A percentile compares a stretch with the other conserved stretches of the same genome.
Evolutionary conservation across 2,329 filamentous ascomycete species (phyloP).

Genomic region (Nigrograna mackinnonii): DNA sequence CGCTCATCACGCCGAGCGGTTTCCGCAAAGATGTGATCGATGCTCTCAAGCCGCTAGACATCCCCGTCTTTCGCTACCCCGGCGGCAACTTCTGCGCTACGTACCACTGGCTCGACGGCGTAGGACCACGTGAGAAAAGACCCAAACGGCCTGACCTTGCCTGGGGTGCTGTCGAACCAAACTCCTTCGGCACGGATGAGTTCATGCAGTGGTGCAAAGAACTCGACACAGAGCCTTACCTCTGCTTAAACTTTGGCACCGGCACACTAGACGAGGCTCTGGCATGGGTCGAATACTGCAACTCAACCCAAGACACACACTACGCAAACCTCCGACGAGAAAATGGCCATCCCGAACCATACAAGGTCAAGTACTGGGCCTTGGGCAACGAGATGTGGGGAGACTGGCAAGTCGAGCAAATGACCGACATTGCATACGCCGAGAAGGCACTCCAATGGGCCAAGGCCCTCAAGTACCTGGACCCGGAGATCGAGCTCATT

Average conservation of each 20-base stretch:
- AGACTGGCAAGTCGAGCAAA: constrained; percentile 65
- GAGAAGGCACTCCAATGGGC: constrained; percentile 69
- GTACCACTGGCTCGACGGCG: constrained; percentile 79
- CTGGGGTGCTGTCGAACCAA: constrained; percentile 73
- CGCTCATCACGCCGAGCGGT: constrained; percentile 70
- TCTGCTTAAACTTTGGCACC: constrained; percentile 77
- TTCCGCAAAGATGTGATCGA: constrained; percentile 76
- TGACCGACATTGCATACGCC: constrained; percentile 67
- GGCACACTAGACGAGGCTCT: constrained; percentile 61
- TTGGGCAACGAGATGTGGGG: constrained; percentile 73
- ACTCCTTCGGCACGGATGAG: constrained; percentile 80
- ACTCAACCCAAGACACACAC: constrained; percentile 70
- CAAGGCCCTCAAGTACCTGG: constrained; percentile 67
- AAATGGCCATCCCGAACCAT: constrained; percentile 73
- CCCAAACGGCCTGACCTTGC: constrained; percentile 69
- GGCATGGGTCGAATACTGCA: constrained; percentile 82
- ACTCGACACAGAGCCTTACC: constrained; percentile 72
- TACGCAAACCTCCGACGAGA: constrained; percentile 75
- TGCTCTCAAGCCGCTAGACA: constrained; percentile 69
- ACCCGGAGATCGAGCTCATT: constrained; percentile 68
- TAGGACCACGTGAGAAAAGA: constrained; percentile 70
- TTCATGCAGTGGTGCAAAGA: constrained; percentile 76
- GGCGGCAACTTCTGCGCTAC: constrained; percentile 81
- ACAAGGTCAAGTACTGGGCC: constrained; percentile 80
- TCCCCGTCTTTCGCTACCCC: constrained; percentile 75